A percentile compares a stretch with the other conserved stretches of the same genome.
Evolutionary conservation across 345 rosid genomes (phyloP).

Genomic region (Eucalyptus regnans): DNA sequence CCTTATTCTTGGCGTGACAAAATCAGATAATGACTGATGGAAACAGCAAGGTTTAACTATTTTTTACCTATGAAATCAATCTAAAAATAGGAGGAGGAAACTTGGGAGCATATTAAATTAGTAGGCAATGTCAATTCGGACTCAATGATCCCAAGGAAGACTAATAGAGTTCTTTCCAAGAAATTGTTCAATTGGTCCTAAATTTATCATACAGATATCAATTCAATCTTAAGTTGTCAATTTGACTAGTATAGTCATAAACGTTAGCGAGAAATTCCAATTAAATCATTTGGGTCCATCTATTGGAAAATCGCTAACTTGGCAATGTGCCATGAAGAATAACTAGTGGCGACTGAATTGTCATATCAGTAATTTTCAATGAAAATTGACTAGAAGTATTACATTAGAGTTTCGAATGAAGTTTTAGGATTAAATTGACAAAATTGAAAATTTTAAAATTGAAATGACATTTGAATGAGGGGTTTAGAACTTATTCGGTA

Average conservation of each 20-base stretch:
- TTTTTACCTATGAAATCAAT: not conserved
- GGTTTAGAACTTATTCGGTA: not conserved
- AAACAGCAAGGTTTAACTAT: not conserved
- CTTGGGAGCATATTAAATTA: not conserved
- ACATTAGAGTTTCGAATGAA: rapidly evolving
- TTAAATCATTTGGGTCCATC: not conserved
- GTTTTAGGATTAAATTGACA: not conserved
- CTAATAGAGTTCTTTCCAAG: not conserved
- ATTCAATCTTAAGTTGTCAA: not conserved
- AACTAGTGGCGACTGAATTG: rapidly evolving
- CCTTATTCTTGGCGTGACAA: not conserved
- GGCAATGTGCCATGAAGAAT: not conserved
- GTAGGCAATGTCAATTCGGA: not conserved
- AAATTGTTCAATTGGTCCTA: not conserved
- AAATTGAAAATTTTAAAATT: not conserved
- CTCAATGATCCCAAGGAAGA: not conserved
- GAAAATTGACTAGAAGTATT: not conserved
- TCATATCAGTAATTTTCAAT: not conserved
- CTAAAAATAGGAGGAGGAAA: not conserved
- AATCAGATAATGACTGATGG: not conserved
- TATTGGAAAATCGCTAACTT: not conserved
- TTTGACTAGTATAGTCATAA: not conserved
- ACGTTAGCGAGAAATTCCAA: not conserved
- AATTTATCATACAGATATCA: not conserved
- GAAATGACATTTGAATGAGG: not conserved